These are phyloP conservation scores for Jackrogersella multiformis DNA, from an alignment of 495 filamentous ascomycete species.

Conservation along the genomic window DNA sequence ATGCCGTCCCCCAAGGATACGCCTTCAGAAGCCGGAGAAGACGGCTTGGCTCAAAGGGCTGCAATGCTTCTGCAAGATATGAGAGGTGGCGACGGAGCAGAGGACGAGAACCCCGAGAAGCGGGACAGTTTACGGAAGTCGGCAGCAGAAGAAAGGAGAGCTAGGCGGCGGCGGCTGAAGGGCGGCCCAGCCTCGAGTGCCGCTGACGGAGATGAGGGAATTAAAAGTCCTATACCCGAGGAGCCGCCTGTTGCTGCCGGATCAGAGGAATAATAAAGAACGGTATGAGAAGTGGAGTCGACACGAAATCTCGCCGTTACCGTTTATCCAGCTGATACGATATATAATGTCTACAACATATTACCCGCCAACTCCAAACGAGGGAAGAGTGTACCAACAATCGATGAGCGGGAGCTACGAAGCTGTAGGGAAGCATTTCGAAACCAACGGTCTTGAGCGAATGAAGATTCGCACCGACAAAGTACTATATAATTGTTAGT, in stretches of 20 bases:
- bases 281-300: not conserved
- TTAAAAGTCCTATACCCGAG: slow-evolving; percentile 31
- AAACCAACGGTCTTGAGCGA: not conserved
- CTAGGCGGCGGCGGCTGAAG: slow-evolving; percentile 45
- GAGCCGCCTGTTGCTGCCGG: slow-evolving; percentile 20
- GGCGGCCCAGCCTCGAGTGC: slow-evolving; percentile 24
- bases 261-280: slow-evolving; percentile 30
- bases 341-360: slow-evolving; percentile 41
- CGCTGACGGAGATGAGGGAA: slow-evolving; percentile 34
- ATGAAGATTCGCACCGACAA: not conserved
- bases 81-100: slow-evolving; percentile 68
- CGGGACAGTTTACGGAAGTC: slow-evolving; percentile 65
- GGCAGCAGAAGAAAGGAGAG: slow-evolving; percentile 47
- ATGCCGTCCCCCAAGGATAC: slow-evolving; percentile 54
- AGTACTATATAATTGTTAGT: slow-evolving; percentile 23
- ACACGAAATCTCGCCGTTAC: slow-evolving; percentile 4
- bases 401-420: not conserved
- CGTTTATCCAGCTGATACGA: slow-evolving; percentile 26
- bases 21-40: slow-evolving; percentile 66
- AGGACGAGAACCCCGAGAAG: slow-evolving; percentile 66
- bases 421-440: not conserved
- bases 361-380: slow-evolving; percentile 4
- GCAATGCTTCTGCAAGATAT: slow-evolving; percentile 84
- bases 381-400: slow-evolving; percentile 12
- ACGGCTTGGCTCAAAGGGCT: slow-evolving; percentile 81